Evolutionary conservation across 2,329 filamentous ascomycete genomes (phyloP).

Genomic region (Endoconidiophora laricicola): DNA sequence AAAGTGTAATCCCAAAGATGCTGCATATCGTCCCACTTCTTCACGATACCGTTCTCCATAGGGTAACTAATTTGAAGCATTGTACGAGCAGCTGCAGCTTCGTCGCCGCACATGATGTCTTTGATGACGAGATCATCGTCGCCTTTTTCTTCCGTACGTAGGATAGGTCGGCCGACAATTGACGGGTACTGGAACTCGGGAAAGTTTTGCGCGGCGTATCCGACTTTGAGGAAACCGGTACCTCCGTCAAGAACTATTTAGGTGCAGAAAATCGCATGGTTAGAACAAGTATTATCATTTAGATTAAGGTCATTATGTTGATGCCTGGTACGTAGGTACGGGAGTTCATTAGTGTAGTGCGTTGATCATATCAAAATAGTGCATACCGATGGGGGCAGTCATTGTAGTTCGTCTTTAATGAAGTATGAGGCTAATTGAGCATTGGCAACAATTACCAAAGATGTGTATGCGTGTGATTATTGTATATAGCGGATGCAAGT

Average conservation of each 20-base stretch:
- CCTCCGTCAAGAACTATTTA: constrained; percentile 88
- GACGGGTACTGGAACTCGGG: constrained; percentile 97
- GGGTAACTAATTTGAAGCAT: constrained; percentile 99
- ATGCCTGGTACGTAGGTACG: background rate
- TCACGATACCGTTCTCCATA: constrained; percentile 99
- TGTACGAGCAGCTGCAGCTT: constrained; percentile 84
- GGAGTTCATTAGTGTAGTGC: background rate
- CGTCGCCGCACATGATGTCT: constrained; percentile 99
- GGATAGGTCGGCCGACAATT: constrained; percentile 92
- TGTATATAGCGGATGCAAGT: no score
- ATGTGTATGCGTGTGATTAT: no score
- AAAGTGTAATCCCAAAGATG: constrained; percentile 99
- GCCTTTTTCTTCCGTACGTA: constrained; percentile 79
- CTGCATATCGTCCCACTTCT: constrained; percentile 99
- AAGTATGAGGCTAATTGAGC: no score
- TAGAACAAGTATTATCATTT: background rate
- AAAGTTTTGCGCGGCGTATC: constrained; percentile 98
- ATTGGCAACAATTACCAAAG: no score
- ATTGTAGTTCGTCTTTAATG: background rate
- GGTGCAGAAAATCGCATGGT: constrained; percentile 8
- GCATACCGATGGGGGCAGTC: constrained; percentile 9
- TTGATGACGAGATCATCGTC: constrained; percentile 54
- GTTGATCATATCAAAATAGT: background rate
- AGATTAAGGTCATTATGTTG: constrained; percentile 1
- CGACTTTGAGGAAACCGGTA: constrained; percentile 98